Percentiles rank a stretch among this genome's conserved stretches.
phyloP scores from a whole-genome alignment of 768 basidiomycete genomes.

The Lactifluus echinatus region DNA sequence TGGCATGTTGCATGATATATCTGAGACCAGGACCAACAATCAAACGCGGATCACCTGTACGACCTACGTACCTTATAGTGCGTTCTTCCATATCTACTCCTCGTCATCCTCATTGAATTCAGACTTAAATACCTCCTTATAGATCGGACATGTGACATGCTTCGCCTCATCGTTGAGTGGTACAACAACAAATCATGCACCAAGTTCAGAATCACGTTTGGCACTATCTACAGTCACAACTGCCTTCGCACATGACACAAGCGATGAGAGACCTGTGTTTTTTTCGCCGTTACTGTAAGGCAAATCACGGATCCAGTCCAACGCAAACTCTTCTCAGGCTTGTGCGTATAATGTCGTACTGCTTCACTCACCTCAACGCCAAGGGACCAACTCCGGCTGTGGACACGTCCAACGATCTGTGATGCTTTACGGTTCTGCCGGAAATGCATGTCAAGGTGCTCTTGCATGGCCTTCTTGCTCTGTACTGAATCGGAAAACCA shows the following conservation, averaged over 20 bases:
- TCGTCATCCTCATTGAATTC: conserved; percentile 95
- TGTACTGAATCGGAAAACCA: conserved; percentile 67
- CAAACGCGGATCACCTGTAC: not conserved
- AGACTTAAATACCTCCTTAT: conserved; percentile 86
- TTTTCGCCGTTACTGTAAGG: conserved; percentile 58
- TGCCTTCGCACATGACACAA: conserved; percentile 46
- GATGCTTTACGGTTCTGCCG: conserved; percentile 80
- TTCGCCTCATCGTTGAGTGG: conserved; percentile 86
- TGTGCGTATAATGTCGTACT: not conserved
- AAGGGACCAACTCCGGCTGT: conserved; percentile 87
- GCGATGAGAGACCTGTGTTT: conserved; percentile 46
- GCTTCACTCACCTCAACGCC: conserved; percentile 57
- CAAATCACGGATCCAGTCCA: conserved; percentile 87
- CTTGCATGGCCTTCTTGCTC: conserved; percentile 72
- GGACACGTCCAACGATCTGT: conserved; percentile 72
- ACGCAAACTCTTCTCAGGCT: not conserved
- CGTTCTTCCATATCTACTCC: conserved; percentile 97
- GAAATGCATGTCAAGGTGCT: conserved; percentile 96
- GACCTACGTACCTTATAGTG: conserved; percentile 60
- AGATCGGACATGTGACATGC: conserved; percentile 83
- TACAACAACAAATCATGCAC: conserved; percentile 74
- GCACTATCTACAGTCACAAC: conserved; percentile 55
- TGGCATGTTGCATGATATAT: conserved; percentile 94
- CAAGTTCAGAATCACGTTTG: conserved; percentile 67
- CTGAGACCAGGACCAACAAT: conserved; percentile 32